phyloP scores from a whole-genome alignment of 2,329 filamentous ascomycete genomes.

The Alternaria sp. region DNA sequence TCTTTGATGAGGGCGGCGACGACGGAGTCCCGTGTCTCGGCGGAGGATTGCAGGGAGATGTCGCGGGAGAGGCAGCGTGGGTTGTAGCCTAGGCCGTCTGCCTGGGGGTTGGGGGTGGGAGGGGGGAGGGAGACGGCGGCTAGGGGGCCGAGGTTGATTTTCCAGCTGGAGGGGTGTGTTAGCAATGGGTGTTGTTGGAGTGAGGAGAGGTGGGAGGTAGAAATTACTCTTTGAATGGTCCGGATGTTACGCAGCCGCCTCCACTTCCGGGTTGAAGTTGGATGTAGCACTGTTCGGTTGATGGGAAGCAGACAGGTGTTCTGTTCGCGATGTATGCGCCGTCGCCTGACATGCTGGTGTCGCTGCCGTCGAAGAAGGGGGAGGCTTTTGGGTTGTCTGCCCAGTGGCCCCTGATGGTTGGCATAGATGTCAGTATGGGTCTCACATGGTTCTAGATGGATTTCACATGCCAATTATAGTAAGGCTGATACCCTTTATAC shows the following conservation, averaged over 20 bases:
- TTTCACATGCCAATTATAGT: conserved; percentile 36
- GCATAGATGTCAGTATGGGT: no score
- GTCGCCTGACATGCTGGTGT: conserved; percentile 56
- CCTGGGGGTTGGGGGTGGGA: conserved; percentile 36
- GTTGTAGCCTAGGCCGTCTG: conserved; percentile 39
- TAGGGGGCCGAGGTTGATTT: conserved; percentile 58
- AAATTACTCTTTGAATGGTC: conserved; percentile 57
- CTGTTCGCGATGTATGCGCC: conserved; percentile 44
- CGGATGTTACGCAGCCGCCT: conserved; percentile 61
- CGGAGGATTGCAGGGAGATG: conserved; percentile 33
- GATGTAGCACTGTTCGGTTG: conserved; percentile 30
- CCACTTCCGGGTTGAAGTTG: conserved; percentile 59
- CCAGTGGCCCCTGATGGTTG: conserved; percentile 58
- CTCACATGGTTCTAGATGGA: no score
- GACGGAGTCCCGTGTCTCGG: conserved; percentile 32
- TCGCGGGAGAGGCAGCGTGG: conserved; percentile 51
- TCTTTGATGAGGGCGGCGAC: conserved; percentile 30
- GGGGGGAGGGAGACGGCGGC: conserved; percentile 30
- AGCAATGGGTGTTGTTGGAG: neutral
- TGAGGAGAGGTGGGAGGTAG: neutral
- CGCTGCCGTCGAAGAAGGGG: conserved; percentile 63
- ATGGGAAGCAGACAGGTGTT: conserved; percentile 40
- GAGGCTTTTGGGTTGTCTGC: conserved; percentile 54
- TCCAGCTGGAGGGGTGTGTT: conserved; percentile 25
- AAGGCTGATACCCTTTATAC: conserved; percentile 53